Conservation (phyloP, 2,329 filamentous ascomycete genomes). For the Pseudopyricularia javanii region DNA sequence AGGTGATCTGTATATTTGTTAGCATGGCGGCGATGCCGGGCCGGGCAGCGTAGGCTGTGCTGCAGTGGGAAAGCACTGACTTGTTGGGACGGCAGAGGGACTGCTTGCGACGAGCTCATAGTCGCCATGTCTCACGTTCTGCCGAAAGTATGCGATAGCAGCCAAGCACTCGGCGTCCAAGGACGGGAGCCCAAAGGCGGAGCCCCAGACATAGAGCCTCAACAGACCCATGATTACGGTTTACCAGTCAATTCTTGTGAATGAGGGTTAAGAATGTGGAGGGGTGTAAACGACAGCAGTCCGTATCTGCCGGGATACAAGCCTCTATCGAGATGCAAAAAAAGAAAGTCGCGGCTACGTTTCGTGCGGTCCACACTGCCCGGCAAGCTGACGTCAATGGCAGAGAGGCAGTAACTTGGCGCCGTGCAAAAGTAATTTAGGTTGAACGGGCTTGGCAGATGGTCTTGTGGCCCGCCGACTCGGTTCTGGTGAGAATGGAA, state of each 20-base stretch:
- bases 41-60: slow-evolving; percentile 1
- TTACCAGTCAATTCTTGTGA: neutral
- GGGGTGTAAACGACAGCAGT: neutral
- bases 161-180: slow-evolving; percentile 87
- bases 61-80: slow-evolving; percentile 33
- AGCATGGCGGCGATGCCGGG: neutral
- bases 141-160: slow-evolving; percentile 62
- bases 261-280: neutral
- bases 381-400: too few relatives aligned
- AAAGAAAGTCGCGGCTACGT: too few relatives aligned
- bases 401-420: too few relatives aligned
- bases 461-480: too few relatives aligned
- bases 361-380: too few relatives aligned
- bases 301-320: too few relatives aligned
- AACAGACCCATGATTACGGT: slow-evolving; percentile 28
- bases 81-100: slow-evolving; percentile 55
- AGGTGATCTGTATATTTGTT: slow-evolving; percentile 31
- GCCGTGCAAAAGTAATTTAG: too few relatives aligned
- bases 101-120: slow-evolving; percentile 67
- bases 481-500: too few relatives aligned
- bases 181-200: slow-evolving; percentile 78
- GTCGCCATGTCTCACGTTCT: slow-evolving; percentile 39
- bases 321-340: too few relatives aligned
- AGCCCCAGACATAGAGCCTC: slow-evolving; percentile 81
- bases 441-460: too few relatives aligned